A percentile compares a stretch with the other conserved stretches of the same genome.
Evolutionary conservation across 768 basidiomycete genomes (phyloP).

Genomic region (Tremella fuciformis): DNA sequence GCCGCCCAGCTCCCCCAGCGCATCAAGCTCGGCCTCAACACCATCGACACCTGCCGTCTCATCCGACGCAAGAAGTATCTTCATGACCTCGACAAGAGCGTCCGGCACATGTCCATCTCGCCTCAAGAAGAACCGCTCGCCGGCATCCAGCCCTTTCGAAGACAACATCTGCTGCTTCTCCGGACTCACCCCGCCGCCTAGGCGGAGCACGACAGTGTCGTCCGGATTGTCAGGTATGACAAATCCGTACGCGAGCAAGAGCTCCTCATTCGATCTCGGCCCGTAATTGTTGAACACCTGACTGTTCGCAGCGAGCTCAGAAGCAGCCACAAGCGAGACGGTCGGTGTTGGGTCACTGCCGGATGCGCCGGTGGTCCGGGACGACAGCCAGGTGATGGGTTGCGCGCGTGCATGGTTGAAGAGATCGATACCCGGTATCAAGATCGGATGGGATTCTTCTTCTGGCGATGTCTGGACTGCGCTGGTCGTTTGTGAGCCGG

Average conservation of each 20-base stretch:
- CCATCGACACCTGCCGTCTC: conserved; percentile 34
- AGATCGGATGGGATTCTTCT: conserved; percentile 61
- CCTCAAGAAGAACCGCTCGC: conserved; percentile 47
- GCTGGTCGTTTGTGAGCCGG: conserved; percentile 51
- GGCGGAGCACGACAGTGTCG: conserved; percentile 76
- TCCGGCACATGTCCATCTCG: no score
- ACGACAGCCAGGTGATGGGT: conserved; percentile 76
- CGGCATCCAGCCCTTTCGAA: conserved; percentile 57
- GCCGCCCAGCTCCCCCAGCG: conserved; percentile 63
- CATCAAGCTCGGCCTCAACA: conserved; percentile 65
- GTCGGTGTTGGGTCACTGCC: conserved; percentile 37
- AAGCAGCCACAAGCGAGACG: conserved; percentile 66
- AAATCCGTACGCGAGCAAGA: conserved; percentile 91
- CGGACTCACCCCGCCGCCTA: conserved; percentile 55
- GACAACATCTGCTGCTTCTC: neutral
- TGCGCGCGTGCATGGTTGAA: conserved; percentile 63
- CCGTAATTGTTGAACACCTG: conserved; percentile 92
- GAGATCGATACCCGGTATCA: conserved; percentile 81
- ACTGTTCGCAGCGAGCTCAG: conserved; percentile 52
- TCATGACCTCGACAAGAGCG: conserved; percentile 42
- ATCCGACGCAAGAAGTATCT: conserved; percentile 22
- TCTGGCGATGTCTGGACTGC: conserved; percentile 18
- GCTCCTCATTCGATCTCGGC: conserved; percentile 80
- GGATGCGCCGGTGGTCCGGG: conserved; percentile 15
- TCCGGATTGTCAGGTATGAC: conserved; percentile 73